Conservation (phyloP, 1,139 yeast species). For the Insectozyma bohioensis region DNA sequence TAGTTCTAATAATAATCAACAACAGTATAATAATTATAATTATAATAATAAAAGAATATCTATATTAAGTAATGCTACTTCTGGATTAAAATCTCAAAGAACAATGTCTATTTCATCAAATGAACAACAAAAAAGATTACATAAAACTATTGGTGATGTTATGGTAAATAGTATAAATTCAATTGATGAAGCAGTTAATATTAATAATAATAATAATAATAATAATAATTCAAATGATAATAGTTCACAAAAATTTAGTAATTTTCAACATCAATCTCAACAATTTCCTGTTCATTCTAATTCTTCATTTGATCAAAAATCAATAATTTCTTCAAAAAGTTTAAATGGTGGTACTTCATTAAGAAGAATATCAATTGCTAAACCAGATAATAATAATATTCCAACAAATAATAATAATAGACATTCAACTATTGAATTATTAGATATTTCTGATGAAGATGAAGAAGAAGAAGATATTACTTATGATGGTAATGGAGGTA, state of each 20-base stretch:
- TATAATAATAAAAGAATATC: constrained; percentile 22
- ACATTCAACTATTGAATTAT: constrained; percentile 50
- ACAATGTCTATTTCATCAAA: constrained; percentile 24
- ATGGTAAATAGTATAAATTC: constrained; percentile 59
- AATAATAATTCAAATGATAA: constrained; percentile 6
- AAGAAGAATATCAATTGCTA: constrained; percentile 31
- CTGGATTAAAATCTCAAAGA: constrained; percentile 18
- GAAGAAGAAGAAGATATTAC: constrained; percentile 14
- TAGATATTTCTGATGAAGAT: constrained; percentile 39
- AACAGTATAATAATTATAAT: no score
- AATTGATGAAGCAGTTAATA: constrained; percentile 54
- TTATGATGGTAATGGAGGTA: constrained; percentile 4
- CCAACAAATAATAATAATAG: no score
- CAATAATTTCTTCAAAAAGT: constrained; percentile 15
- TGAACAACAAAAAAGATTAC: constrained; percentile 21
- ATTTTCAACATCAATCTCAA: constrained; percentile 7
- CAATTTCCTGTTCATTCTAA: constrained; percentile 9
- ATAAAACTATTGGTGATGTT: constrained; percentile 67
- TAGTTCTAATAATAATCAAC: no score
- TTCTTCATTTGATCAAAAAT: constrained; percentile 19
- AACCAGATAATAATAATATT: constrained; percentile 25
- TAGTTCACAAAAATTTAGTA: constrained; percentile 3
- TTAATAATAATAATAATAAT: constrained; percentile 20
- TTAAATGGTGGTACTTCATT: constrained; percentile 13
- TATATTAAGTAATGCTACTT: constrained; percentile 24